Conservation (phyloP, 2,329 filamentous ascomycete genomes). For the Cladophialophora bantiana region DNA sequence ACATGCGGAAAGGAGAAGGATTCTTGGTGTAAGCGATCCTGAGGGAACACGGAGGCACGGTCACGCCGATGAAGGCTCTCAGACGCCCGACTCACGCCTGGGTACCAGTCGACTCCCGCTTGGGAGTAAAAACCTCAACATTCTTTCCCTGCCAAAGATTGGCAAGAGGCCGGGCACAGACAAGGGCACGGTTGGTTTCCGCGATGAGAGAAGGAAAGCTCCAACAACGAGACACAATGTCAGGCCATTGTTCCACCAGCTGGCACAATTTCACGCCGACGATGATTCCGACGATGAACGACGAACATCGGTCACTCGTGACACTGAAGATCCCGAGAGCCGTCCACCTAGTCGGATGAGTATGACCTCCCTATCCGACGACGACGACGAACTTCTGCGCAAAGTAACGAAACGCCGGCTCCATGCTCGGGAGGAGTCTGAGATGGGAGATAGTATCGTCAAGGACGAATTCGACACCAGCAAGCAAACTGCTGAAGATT, state of each 20-base stretch:
- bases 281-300: slow-evolving; percentile 91
- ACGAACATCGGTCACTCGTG: slow-evolving; percentile 69
- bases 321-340: slow-evolving; percentile 87
- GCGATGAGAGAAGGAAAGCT: slow-evolving; percentile 70
- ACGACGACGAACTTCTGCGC: slow-evolving; percentile 55
- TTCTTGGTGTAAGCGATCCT: slow-evolving; percentile 76
- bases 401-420: slow-evolving; percentile 38
- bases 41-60: slow-evolving; percentile 66
- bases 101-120: slow-evolving; percentile 48
- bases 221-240: slow-evolving; percentile 68
- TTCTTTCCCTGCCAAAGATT: slow-evolving; percentile 75
- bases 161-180: slow-evolving; percentile 69
- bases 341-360: slow-evolving; percentile 76
- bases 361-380: slow-evolving; percentile 60
- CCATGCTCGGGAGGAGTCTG: slow-evolving; percentile 39
- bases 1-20: slow-evolving; percentile 78
- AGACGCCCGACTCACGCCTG: slow-evolving; percentile 64
- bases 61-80: slow-evolving; percentile 66
- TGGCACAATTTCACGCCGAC: slow-evolving; percentile 75
- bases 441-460: slow-evolving; percentile 39
- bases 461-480: slow-evolving; percentile 40
- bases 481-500: slow-evolving; percentile 38
- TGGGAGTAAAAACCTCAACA: slow-evolving; percentile 56
- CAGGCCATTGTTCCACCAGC: slow-evolving; percentile 80
- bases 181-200: slow-evolving; percentile 67